Conservation (phyloP, 805 yeast genomes). For the Ogataea dorogensis region DNA sequence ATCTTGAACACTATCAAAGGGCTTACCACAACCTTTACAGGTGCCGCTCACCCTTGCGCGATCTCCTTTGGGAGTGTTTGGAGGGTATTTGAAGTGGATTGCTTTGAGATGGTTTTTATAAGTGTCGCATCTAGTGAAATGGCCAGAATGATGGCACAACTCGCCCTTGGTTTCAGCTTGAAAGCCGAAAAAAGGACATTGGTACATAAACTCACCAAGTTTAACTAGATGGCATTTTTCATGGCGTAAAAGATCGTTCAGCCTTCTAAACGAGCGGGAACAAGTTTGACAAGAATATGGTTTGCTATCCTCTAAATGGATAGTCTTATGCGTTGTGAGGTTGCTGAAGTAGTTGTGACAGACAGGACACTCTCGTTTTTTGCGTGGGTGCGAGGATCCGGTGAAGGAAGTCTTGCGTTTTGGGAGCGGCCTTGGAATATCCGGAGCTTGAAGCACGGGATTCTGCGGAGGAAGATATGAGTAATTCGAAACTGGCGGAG, state of each 20-base stretch:
- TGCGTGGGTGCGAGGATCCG: constrained; percentile 26
- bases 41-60: constrained; percentile 65
- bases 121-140: constrained; percentile 87
- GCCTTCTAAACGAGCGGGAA: constrained; percentile 80
- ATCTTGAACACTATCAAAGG: constrained; percentile 66
- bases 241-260: constrained; percentile 84
- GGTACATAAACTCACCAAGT: constrained; percentile 62
- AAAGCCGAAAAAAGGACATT: constrained; percentile 72
- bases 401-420: constrained; percentile 8
- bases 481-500: constrained; percentile 24
- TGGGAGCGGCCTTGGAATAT: constrained; percentile 8
- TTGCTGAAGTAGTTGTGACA: constrained; percentile 60
- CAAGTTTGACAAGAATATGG: constrained; percentile 81
- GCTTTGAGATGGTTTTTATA: constrained; percentile 89
- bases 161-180: constrained; percentile 26
- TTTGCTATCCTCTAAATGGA: constrained; percentile 70
- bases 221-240: constrained; percentile 84
- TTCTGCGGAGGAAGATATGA: constrained; percentile 2
- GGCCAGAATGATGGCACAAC: constrained; percentile 76
- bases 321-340: constrained; percentile 78
- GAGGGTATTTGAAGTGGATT: constrained; percentile 84
- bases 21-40: constrained; percentile 73
- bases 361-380: constrained; percentile 38
- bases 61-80: constrained; percentile 78
- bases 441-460: constrained; percentile 9